Evolutionary conservation across 352 stramenopile genomes (phyloP), one percentile per base, ranked within the genome.

Genomic region (Thraustotheca clavata): DNA sequence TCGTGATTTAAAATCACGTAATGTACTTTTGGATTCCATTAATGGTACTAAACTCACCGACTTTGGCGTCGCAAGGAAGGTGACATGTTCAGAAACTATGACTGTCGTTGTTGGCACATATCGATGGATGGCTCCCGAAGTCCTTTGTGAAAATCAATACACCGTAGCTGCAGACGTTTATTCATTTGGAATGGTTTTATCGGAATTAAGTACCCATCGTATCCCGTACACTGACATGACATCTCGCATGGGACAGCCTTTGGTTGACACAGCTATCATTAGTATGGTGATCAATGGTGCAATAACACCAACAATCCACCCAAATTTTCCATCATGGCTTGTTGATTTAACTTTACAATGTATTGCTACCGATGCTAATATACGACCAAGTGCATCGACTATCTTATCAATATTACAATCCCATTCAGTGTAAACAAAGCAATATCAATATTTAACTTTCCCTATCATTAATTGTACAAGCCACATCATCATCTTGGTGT

Each of bases 81-180:
- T 18, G 18, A 24, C 39, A 6, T 20, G 43, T 31, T 27, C 39
- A 2, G 69, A 74, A 22, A 83, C 72, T 3, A 87, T 87, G 80
- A 87, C 75, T 12, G 50, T 61, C 0, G 70, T 68, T 0, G 71
- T 84, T 0, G 80, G 80, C 0, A 88, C 80, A 0, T 65, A 74
- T 4, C 68, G 70, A 0, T 89, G 80, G 80, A 60, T 89, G 3
- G 76, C 80, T 0, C 80, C 80, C 0, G 80, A 89, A 40, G 76
- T 89, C 14, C 76, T 88, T 35, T 59, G 62, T 1, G 77, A 77
- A 1, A 71, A 54, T 32, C 65, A 71, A 40, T 89, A 89, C 49
- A 76, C 80, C 26, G 48, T 75, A 1, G 71, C 69, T 0, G 76
- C 75, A 29, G 80, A 89, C 29, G 71, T 89, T 1, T 89, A 77